Evolutionary conservation across 1,284 basidiomycete genomes (phyloP).

Genomic region (Ustilago trichophora): DNA sequence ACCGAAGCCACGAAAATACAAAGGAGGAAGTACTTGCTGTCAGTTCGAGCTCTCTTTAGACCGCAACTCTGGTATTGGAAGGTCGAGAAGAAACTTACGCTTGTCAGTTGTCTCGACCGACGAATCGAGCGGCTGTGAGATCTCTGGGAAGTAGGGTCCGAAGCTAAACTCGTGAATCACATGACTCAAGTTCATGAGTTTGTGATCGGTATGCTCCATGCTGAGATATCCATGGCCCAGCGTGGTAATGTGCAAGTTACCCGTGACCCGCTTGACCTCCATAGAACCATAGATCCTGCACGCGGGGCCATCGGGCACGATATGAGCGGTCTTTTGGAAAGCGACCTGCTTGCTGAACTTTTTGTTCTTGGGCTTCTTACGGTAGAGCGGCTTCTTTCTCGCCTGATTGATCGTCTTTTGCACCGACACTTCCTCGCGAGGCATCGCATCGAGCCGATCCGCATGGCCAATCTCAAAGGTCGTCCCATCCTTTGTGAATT

Average conservation of each 20-base stretch:
- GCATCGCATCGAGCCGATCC: constrained; percentile 71
- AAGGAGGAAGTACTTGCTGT: too few relatives aligned
- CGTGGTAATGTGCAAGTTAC: constrained; percentile 74
- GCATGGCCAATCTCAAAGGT: constrained; percentile 85
- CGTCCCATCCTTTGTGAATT: constrained; percentile 79
- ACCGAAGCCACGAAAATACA: too few relatives aligned
- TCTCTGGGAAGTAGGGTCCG: constrained; percentile 94
- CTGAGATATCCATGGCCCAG: constrained; percentile 92
- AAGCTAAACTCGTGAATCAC: constrained; percentile 97
- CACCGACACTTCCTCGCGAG: constrained; percentile 55
- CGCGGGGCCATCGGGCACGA: constrained; percentile 70
- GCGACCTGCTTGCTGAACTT: constrained; percentile 70
- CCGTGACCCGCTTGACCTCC: constrained; percentile 87
- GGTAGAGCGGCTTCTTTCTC: constrained; percentile 31
- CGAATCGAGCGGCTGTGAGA: constrained; percentile 86
- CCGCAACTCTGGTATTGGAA: too few relatives aligned
- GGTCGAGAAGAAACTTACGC: too few relatives aligned
- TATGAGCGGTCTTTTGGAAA: constrained; percentile 62
- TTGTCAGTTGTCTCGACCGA: constrained; percentile 79
- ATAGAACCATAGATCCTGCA: constrained; percentile 88
- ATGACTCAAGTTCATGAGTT: constrained; percentile 89
- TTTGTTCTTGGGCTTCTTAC: constrained; percentile 33
- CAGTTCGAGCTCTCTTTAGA: too few relatives aligned
- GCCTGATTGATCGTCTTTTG: constrained; percentile 46
- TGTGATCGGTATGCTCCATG: constrained; percentile 84